Evolutionary conservation across 495 filamentous ascomycete genomes (phyloP).

Genomic region (Podospora tetraspora): DNA sequence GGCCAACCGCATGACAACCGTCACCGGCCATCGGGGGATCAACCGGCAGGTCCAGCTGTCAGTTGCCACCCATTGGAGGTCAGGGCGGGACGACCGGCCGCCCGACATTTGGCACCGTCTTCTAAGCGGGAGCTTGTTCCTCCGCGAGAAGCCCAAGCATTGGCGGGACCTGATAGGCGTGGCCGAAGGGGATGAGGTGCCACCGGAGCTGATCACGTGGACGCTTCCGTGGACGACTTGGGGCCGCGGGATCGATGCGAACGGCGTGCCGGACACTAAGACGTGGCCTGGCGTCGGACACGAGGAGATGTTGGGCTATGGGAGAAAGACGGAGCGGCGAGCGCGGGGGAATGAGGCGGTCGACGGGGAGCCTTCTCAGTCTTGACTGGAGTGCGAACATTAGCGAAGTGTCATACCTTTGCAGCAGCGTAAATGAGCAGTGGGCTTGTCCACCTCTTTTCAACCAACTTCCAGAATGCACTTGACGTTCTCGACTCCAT

Average conservation of each 20-base stretch:
- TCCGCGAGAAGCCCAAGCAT: constrained; percentile 31
- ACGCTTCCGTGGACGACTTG: constrained; percentile 32
- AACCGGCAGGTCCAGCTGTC: constrained; percentile 27
- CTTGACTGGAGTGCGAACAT: no score
- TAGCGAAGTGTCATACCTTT: no score
- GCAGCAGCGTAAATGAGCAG: no score
- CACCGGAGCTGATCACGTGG: constrained; percentile 24
- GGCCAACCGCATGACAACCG: constrained; percentile 23
- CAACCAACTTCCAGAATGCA: no score
- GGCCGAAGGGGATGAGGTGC: constrained; percentile 14
- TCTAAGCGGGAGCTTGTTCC: constrained; percentile 29
- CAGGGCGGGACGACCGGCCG: constrained; percentile 12
- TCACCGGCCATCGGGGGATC: constrained; percentile 31
- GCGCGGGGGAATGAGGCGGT: constrained; percentile 1
- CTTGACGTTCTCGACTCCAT: no score
- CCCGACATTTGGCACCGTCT: constrained; percentile 31
- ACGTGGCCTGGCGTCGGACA: constrained; percentile 34
- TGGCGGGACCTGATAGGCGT: constrained; percentile 22
- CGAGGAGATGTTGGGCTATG: constrained; percentile 25
- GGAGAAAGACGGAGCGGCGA: constrained; percentile 17
- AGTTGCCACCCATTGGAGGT: constrained; percentile 24
- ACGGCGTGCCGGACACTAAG: constrained; percentile 32
- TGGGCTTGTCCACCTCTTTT: no score
- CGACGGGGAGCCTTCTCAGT: no score
- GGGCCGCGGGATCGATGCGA: constrained; percentile 31